Conservation (phyloP, 768 basidiomycete genomes). For the Naganishia onofrii region DNA sequence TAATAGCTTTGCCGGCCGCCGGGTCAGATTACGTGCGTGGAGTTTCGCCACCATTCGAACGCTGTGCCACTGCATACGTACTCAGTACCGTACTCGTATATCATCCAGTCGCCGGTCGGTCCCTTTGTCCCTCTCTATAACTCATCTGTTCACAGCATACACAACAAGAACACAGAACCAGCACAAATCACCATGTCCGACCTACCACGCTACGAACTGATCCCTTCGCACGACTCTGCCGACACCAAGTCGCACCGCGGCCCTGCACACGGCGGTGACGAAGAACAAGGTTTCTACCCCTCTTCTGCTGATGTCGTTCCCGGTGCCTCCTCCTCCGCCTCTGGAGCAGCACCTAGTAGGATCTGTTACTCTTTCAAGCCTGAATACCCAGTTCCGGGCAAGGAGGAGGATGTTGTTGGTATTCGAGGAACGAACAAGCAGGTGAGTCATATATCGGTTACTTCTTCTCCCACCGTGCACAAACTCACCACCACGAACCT, state of each 20-base stretch:
- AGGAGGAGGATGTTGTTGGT: conserved; percentile 23
- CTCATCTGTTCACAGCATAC: no score
- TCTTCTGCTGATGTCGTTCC: neutral
- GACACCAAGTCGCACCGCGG: conserved; percentile 10
- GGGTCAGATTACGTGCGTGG: no score
- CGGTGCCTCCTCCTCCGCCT: neutral
- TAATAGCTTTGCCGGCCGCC: no score
- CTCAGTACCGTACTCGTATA: no score
- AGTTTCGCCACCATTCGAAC: no score
- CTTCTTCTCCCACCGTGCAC: no score
- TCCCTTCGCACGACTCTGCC: neutral
- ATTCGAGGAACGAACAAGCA: conserved; percentile 14
- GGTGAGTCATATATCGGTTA: no score
- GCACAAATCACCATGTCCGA: conserved; percentile 12
- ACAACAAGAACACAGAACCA: no score
- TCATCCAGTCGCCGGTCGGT: no score
- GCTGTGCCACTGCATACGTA: no score
- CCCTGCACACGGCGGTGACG: neutral
- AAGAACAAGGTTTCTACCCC: neutral
- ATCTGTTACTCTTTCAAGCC: conserved; percentile 22
- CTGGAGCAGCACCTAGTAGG: neutral
- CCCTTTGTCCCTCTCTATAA: no score
- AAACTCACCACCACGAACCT: no score
- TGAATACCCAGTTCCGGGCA: conserved; percentile 13
- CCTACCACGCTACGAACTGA: conserved; percentile 13